These are phyloP conservation scores for Metschnikowia bowlesiae DNA, from an alignment of 805 yeast genomes.

Conservation along the genomic window DNA sequence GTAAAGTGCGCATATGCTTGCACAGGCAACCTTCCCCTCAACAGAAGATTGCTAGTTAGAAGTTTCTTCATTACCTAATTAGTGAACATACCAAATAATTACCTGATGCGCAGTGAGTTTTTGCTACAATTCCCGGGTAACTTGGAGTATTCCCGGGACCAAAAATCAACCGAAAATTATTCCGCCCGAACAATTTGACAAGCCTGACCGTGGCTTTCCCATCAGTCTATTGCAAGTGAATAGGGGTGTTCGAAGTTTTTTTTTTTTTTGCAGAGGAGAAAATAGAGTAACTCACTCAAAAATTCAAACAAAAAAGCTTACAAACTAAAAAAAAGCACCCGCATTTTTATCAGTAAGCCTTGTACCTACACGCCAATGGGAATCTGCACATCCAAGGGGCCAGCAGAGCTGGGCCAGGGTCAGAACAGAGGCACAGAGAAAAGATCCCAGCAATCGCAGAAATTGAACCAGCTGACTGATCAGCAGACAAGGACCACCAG, in stretches of 20 bases:
- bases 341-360: conserved; percentile 1
- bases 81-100: background rate
- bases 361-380: conserved; percentile 4
- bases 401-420: conserved; percentile 1
- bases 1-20: background rate
- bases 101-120: background rate
- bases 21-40: too few relatives aligned
- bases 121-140: conserved; percentile 1
- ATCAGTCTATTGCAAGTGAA: background rate
- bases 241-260: background rate
- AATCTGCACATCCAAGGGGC: conserved; percentile 5
- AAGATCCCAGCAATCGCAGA: conserved; percentile 1
- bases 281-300: background rate
- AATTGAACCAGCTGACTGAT: background rate
- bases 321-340: conserved; percentile 2
- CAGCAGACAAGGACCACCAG: background rate
- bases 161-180: background rate
- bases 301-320: background rate
- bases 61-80: background rate
- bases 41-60: background rate
- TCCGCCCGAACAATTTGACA: background rate
- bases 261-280: background rate
- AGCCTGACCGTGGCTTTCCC: background rate
- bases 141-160: background rate
- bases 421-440: background rate